These are phyloP conservation scores for Pascua guehoae DNA, from an alignment of 1,284 basidiomycete genomes.

Conservation along the genomic window DNA sequence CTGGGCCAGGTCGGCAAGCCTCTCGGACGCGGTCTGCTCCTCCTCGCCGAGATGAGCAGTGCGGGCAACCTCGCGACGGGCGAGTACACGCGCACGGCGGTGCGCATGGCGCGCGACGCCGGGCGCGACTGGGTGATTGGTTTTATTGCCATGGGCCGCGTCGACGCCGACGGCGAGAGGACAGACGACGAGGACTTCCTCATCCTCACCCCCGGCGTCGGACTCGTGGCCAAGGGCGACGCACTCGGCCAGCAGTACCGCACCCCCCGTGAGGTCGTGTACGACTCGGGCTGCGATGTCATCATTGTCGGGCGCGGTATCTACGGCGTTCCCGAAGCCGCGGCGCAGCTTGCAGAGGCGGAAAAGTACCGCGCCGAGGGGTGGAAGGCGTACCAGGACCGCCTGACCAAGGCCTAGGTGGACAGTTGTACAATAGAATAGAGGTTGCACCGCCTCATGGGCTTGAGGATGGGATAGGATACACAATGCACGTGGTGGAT, in stretches of 20 bases:
- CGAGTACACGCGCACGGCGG: slow-evolving; percentile 77
- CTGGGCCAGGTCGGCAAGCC: slow-evolving; percentile 81
- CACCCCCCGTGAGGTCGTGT: slow-evolving; percentile 80
- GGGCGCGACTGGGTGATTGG: slow-evolving; percentile 85
- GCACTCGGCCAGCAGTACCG: slow-evolving; percentile 94
- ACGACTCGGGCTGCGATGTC: slow-evolving; percentile 85
- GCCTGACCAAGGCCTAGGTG: slow-evolving; percentile 26
- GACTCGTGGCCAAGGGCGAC: slow-evolving; percentile 77
- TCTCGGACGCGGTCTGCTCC: slow-evolving; percentile 76
- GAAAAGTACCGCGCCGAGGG: slow-evolving; percentile 80
- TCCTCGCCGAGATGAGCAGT: slow-evolving; percentile 96
- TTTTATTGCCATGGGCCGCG: slow-evolving; percentile 85
- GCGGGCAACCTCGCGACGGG: slow-evolving; percentile 81
- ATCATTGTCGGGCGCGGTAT: slow-evolving; percentile 98
- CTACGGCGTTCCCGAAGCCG: slow-evolving; percentile 66
- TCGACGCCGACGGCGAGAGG: slow-evolving; percentile 59
- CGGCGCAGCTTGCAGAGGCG: slow-evolving; percentile 65
- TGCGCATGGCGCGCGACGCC: slow-evolving; percentile 72
- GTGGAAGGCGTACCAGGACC: slow-evolving; percentile 81
- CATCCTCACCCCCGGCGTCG: slow-evolving; percentile 89
- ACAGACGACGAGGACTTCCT: slow-evolving; percentile 69
- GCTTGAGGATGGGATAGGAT: too few species aligned
- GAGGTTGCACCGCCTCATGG: not conserved
- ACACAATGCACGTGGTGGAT: not conserved
- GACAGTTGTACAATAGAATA: not conserved